Base-by-base conservation (phyloP, 1,284 basidiomycete genomes). In the Pterulicium gracile region DNA sequence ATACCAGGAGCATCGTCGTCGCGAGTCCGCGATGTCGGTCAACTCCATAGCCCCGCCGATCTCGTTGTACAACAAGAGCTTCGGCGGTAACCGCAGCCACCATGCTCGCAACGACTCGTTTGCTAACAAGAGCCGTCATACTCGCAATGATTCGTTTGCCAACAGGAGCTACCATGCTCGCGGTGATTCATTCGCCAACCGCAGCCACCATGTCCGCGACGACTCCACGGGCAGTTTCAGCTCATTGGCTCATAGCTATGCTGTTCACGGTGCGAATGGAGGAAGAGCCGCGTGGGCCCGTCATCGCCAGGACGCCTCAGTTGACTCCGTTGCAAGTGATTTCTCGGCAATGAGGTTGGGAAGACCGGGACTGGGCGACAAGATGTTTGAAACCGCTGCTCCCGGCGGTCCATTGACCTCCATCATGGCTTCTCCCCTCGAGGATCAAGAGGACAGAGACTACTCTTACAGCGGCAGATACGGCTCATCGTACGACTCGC, bases 301-400 rank as follows among this genome's bases (percentile, higher is more conserved):
- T 35, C 85, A 81, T 54, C 68, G 67, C 12, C 72, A 69, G n/a
- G 74, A 81, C 14, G 56, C 61, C 17, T 87, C 83, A 0, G 56
- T 70, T 2, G 85, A 87, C 51, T 89, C 85, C 0, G 58, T 74
- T 24, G 62, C 70, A 53, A 89, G 85, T 48, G 76, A 80, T 46
- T 74, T 74, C 51, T 81, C 81, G 2, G 69, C 66, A 2, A 62
- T 67, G 51, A 69, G 72, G 7, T 58, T 86, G 2, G 79, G 70
- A 2, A 72, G 88, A 17, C 88, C 88, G 1, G 86, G 81, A 1
- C 61, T 92, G 2, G 88, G 89, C 0, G 89, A 91, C 57, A 88
- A 90, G 69, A 91, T 92, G 88, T 88, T 92, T 55, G 77, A 84
- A 22, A 74, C 68, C 15, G 66, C 65, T n/a, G 67, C 63, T 4